phyloP scores from a whole-genome alignment of 176 grass and related monocot species.

The Saccharum spontaneum region DNA sequence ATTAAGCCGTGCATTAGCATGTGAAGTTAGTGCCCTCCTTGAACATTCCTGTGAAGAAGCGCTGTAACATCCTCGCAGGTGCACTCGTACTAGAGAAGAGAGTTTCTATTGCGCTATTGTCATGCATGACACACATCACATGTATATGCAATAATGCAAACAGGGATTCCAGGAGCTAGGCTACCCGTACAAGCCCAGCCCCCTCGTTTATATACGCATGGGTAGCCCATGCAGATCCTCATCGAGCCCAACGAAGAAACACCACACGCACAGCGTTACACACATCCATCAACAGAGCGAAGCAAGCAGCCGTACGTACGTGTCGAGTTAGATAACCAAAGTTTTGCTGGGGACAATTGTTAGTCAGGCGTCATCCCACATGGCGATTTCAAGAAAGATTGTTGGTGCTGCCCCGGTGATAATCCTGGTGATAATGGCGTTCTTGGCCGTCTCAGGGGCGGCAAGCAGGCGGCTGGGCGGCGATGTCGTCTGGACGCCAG shows the following conservation, averaged over 20 bases:
- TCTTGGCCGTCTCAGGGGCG: neutral
- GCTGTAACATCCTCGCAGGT: neutral
- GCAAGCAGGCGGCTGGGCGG: conserved; percentile 18
- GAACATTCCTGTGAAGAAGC: conserved; percentile 8
- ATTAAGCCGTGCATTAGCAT: neutral
- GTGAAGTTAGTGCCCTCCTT: conserved; percentile 10
- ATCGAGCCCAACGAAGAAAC: neutral
- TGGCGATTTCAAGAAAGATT: neutral
- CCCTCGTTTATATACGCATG: neutral
- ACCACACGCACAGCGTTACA: neutral
- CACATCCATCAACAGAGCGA: neutral
- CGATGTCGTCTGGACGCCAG: neutral
- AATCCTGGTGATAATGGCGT: conserved; percentile 15
- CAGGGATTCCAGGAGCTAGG: neutral
- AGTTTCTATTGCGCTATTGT: neutral
- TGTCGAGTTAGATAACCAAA: no score
- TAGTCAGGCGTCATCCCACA: neutral
- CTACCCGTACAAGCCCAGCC: neutral
- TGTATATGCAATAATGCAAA: neutral
- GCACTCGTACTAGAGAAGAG: neutral
- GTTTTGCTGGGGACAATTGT: no score
- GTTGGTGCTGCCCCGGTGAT: neutral
- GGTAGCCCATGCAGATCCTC: neutral
- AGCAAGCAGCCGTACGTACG: no score
- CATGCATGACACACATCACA: neutral